Evolutionary conservation across 1,284 basidiomycete genomes (phyloP).

Genomic region (Leccinum pachyderme): DNA sequence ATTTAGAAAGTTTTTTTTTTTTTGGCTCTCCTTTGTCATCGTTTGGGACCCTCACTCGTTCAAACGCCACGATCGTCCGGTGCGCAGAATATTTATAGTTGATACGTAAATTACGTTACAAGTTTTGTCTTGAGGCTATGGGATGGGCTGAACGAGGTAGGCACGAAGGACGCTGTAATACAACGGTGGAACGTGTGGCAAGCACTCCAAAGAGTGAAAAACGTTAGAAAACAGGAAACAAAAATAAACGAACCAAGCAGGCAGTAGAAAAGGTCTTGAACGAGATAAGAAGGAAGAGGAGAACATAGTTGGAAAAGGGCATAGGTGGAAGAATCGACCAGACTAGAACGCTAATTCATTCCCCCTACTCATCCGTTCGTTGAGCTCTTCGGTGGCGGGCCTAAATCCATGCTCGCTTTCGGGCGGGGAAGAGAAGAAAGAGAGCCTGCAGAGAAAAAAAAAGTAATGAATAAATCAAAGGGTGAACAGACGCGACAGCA

Average conservation of each 20-base stretch:
- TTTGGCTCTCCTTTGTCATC: background rate
- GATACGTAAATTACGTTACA: slow-evolving; percentile 36
- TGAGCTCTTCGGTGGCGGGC: background rate
- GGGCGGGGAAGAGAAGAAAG: background rate
- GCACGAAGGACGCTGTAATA: slow-evolving; percentile 16
- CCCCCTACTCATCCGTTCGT: background rate
- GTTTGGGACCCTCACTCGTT: background rate
- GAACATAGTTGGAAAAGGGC: background rate
- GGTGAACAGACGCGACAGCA: slow-evolving; percentile 15
- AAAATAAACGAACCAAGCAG: background rate
- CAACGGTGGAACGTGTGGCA: slow-evolving; percentile 11
- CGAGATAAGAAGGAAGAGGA: background rate
- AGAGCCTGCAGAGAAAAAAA: slow-evolving; percentile 37
- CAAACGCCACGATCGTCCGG: background rate
- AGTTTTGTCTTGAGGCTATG: slow-evolving; percentile 15
- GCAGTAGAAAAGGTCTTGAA: background rate
- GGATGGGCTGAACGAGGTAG: background rate
- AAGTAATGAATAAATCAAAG: slow-evolving; percentile 51
- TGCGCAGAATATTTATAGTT: slow-evolving; percentile 35
- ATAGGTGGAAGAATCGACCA: background rate
- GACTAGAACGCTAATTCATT: background rate
- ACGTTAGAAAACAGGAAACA: background rate
- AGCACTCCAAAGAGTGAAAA: background rate
- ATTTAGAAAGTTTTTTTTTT: background rate
- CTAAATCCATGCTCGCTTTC: background rate